Conservation (phyloP, 257 asterid species). For the Verbascum thapsus region DNA sequence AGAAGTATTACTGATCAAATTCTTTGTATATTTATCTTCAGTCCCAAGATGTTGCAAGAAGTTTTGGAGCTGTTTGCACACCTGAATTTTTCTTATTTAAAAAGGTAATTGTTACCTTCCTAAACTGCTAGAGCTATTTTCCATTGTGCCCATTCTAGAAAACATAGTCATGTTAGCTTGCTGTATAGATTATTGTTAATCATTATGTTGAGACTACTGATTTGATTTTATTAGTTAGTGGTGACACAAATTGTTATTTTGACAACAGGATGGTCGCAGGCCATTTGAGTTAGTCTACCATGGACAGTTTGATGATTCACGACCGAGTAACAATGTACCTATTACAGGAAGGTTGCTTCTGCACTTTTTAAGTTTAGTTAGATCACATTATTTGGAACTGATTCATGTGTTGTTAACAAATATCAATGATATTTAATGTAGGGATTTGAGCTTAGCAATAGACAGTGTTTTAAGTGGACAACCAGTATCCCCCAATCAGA, state of each 20-base stretch:
- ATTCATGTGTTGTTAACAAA: slow-evolving; percentile 4
- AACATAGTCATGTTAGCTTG: slow-evolving; percentile 7
- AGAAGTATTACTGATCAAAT: slow-evolving; percentile 11
- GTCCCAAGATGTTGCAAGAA: slow-evolving; percentile 88
- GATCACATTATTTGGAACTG: background rate
- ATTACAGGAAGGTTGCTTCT: slow-evolving; percentile 78
- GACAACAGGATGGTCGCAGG: slow-evolving; percentile 80
- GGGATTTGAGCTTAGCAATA: slow-evolving; percentile 88
- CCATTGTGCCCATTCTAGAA: background rate
- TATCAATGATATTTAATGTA: slow-evolving; percentile 27
- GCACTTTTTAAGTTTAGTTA: slow-evolving; percentile 9
- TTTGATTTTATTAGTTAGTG: slow-evolving; percentile 10
- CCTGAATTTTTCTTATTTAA: slow-evolving; percentile 91
- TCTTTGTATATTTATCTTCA: slow-evolving; percentile 35
- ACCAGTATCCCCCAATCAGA: slow-evolving; percentile 64
- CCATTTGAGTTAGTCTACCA: slow-evolving; percentile 94
- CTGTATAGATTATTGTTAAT: background rate
- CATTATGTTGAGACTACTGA: background rate
- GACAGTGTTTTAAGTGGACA: slow-evolving; percentile 80
- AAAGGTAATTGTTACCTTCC: slow-evolving; percentile 52
- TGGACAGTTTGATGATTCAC: slow-evolving; percentile 93
- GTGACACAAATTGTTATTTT: slow-evolving; percentile 16
- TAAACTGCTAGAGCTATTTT: slow-evolving; percentile 12
- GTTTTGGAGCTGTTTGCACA: slow-evolving; percentile 90
- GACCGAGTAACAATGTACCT: slow-evolving; percentile 62